Conservation (phyloP, 208 protist genomes). For the Leishmania arabica region DNA sequence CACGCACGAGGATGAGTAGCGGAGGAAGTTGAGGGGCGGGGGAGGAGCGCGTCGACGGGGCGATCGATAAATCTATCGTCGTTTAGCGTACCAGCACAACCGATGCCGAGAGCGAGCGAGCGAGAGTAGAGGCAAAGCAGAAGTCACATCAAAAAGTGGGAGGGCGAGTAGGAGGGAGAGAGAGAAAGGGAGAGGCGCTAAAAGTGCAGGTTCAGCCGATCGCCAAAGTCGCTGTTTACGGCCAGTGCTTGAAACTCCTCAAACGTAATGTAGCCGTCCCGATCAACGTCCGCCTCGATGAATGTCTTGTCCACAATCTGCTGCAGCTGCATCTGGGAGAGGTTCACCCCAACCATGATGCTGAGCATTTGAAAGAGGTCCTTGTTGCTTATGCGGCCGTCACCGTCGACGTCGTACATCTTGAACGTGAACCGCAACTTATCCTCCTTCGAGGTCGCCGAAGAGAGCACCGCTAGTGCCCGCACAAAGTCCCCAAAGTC, state of each 20-base stretch:
- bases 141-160: not conserved
- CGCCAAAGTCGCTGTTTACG: slow-evolving; percentile 71
- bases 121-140: not conserved
- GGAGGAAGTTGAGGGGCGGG: not conserved
- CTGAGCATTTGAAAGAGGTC: slow-evolving; percentile 93
- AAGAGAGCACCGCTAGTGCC: slow-evolving; percentile 81
- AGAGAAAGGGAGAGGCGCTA: slow-evolving; percentile 17
- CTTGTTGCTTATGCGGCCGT: slow-evolving; percentile 94
- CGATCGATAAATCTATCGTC: not conserved
- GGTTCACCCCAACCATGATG: slow-evolving; percentile 94
- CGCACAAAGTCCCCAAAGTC: slow-evolving; percentile 87
- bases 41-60: not conserved
- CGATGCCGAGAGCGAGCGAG: not conserved
- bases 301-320: slow-evolving; percentile 97
- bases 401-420: slow-evolving; percentile 95
- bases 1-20: not conserved
- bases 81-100: not conserved
- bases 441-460: slow-evolving; percentile 66
- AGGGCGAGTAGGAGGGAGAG: not conserved
- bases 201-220: slow-evolving; percentile 87
- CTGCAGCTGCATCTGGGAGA: slow-evolving; percentile 92
- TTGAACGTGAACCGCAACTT: slow-evolving; percentile 93
- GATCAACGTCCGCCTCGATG: slow-evolving; percentile 88
- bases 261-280: slow-evolving; percentile 93
- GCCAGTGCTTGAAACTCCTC: slow-evolving; percentile 90